Base-by-base conservation (phyloP, 2,329 filamentous ascomycete species). In the Mollisia scopiformis region DNA sequence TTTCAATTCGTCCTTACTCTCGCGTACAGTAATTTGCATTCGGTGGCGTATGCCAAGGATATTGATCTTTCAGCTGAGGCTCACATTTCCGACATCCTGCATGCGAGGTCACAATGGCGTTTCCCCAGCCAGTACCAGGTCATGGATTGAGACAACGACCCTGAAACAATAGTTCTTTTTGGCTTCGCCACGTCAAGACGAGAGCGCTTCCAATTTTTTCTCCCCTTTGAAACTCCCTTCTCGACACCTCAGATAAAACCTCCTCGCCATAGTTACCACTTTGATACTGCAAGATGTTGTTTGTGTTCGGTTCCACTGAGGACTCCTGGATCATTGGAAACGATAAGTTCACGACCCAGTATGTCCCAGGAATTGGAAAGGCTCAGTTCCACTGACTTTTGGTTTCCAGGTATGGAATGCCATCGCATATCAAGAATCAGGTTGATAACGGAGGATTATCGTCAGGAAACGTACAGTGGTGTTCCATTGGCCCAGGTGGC, bases 321-420 rank as follows among this genome's bases (percentile, higher is more conserved):
- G 37, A 55, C 52, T 55, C 52, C 6, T 55, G 52, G 52, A 46
- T 55, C 37, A 25, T 46, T 6, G 52, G 52, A 14, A 55, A 55
- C 30, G 37, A 43, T 30, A 23, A 23, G 5, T 43, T 41, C 25
- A 55, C 52, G 5, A 43, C 16, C 5, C 35, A 46, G 52, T 55
- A 25, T 25, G 43, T 47, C 3, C 16, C 10, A 3, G 3, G 6
- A 13, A 5, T 28, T 10, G 11, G 5, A 11, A 13, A 47, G 23
- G 43, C 21, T 27, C 14, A 16, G 21, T 3, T 14, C 10, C 4
- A 23, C 43, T 47, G 14, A 47, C n/a, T 16, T 25, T 21, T 25
- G 7, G 13, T 16, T 27, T 19, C 39, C n/a, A 30, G 25, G 30
- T n/a, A 41, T 43, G 35, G 35, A 43, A 23, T 55, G 33, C 35